phyloP scores from a whole-genome alignment of 768 basidiomycete genomes.

The Russula lepida region DNA sequence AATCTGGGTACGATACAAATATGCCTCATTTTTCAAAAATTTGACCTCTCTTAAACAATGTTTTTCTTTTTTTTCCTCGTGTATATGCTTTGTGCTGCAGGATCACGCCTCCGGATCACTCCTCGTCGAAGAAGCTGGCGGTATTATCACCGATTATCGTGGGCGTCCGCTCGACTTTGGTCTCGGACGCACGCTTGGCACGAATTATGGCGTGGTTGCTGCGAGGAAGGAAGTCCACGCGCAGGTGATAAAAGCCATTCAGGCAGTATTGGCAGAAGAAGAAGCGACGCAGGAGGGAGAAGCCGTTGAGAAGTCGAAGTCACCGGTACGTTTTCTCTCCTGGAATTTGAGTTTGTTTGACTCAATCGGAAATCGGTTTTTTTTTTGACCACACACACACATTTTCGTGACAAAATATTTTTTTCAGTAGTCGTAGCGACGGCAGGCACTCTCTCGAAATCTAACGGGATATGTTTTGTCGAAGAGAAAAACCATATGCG shows the following conservation, averaged over 20 bases:
- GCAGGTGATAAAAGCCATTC: slow-evolving; percentile 65
- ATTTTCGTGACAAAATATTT: neutral
- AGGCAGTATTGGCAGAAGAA: slow-evolving; percentile 35
- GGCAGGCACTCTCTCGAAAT: neutral
- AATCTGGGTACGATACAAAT: slow-evolving; percentile 66
- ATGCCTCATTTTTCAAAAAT: neutral
- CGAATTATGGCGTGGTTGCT: slow-evolving; percentile 84
- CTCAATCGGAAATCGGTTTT: neutral
- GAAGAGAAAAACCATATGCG: no score
- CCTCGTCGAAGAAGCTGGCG: slow-evolving; percentile 84
- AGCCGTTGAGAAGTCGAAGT: neutral
- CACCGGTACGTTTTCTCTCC: neutral
- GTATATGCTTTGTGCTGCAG: slow-evolving; percentile 29
- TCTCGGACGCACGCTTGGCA: slow-evolving; percentile 73
- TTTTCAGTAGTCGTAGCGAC: neutral
- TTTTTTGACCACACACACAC: neutral
- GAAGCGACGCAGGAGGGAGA: neutral
- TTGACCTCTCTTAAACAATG: no score
- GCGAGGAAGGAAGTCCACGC: slow-evolving; percentile 64
- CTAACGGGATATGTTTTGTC: no score
- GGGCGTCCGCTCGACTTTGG: slow-evolving; percentile 79
- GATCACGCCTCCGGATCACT: slow-evolving; percentile 87
- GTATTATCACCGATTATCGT: slow-evolving; percentile 76
- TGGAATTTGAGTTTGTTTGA: neutral
- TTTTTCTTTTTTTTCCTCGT: neutral